Conservation (phyloP, 148 eudicot genomes). For the Chenopodium berlandieri region DNA sequence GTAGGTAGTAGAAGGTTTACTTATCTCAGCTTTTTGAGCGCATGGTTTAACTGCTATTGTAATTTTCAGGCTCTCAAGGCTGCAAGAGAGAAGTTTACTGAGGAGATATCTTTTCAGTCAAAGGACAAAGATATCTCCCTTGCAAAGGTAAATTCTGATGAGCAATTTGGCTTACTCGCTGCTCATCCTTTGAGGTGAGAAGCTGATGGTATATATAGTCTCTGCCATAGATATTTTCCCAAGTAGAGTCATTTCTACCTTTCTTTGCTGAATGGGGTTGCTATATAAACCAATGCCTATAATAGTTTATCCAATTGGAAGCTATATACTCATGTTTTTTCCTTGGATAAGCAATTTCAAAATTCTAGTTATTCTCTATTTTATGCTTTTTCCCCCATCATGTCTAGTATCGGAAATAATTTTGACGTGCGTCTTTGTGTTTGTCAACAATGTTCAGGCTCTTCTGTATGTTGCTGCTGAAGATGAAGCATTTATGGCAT, state of each 20-base stretch:
- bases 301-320: conserved; percentile 8
- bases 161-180: conserved; percentile 38
- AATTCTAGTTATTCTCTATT: background rate
- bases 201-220: conserved; percentile 14
- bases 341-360: background rate
- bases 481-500: conserved; percentile 79
- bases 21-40: conserved; percentile 14
- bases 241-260: conserved; percentile 1
- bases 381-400: background rate
- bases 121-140: conserved; percentile 91
- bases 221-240: background rate
- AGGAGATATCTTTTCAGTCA: conserved; percentile 78
- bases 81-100: conserved; percentile 83
- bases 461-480: conserved; percentile 79
- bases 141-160: conserved; percentile 65
- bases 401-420: conserved; percentile 1
- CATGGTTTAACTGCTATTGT: conserved; percentile 18
- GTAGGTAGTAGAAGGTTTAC: background rate
- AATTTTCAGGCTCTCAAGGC: conserved; percentile 55
- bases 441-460: conserved; percentile 45
- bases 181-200: conserved; percentile 38
- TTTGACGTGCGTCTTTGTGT: conserved; percentile 10
- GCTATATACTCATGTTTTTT: background rate
- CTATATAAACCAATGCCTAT: background rate
- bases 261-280: background rate